Percentiles rank a stretch among this genome's conserved stretches.
Conservation (phyloP, 352 stramenopile species). For the Peronospora destructor region DNA sequence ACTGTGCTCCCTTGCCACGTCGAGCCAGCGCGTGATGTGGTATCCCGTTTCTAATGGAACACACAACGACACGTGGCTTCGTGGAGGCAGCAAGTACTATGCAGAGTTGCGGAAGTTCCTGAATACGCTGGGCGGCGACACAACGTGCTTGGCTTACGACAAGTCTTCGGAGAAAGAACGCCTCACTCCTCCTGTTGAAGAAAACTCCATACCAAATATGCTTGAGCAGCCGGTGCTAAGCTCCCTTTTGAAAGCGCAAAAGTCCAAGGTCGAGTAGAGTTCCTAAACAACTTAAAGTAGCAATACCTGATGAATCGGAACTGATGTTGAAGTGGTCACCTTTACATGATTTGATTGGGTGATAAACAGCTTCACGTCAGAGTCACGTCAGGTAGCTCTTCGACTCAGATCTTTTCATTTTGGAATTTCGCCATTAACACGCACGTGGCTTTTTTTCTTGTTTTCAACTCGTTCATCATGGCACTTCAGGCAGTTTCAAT, state of each 20-base stretch:
- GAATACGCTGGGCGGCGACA: slow-evolving; percentile 27
- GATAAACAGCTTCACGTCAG: slow-evolving; percentile 13
- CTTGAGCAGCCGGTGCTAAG: slow-evolving; percentile 53
- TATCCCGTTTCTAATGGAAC: slow-evolving; percentile 83
- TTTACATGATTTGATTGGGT: slow-evolving; percentile 21
- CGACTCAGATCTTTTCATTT: slow-evolving; percentile 23
- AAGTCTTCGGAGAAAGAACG: slow-evolving; percentile 5
- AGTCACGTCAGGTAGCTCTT: slow-evolving; percentile 11
- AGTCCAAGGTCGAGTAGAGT: slow-evolving; percentile 28
- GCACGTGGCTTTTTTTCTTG: background rate
- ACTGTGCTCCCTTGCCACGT: slow-evolving; percentile 60
- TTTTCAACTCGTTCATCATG: slow-evolving; percentile 7
- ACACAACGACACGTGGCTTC: slow-evolving; percentile 93
- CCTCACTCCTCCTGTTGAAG: slow-evolving; percentile 12
- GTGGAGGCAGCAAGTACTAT: slow-evolving; percentile 86
- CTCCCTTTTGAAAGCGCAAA: slow-evolving; percentile 22
- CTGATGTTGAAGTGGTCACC: slow-evolving; percentile 21
- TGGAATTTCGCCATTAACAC: background rate
- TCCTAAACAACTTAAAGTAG: background rate
- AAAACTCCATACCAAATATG: slow-evolving; percentile 70
- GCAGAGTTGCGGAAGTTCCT: slow-evolving; percentile 62
- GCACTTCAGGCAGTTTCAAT: slow-evolving; percentile 30
- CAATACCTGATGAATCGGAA: background rate
- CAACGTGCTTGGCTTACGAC: slow-evolving; percentile 13
- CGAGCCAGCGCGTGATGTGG: slow-evolving; percentile 52